A percentile compares a stretch with the other conserved stretches of the same genome.
These are phyloP conservation scores for Penicillium fuscoglaucum DNA, from an alignment of 2,329 filamentous ascomycete species.

Conservation along the genomic window DNA sequence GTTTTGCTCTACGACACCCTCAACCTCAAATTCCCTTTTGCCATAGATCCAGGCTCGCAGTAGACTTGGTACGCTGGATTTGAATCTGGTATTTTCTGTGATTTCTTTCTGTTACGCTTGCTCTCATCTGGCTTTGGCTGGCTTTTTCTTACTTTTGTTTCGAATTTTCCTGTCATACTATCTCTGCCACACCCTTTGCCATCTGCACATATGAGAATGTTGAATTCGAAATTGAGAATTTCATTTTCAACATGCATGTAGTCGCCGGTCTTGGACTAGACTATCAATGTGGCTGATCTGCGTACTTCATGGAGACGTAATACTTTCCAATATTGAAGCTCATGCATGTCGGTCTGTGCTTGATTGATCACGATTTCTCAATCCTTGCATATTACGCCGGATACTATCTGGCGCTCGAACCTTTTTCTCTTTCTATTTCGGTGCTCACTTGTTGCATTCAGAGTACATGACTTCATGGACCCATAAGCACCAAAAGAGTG, in stretches of 20 bases:
- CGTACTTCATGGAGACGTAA: conserved; percentile 2
- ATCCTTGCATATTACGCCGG: neutral
- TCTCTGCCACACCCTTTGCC: conserved; percentile 27
- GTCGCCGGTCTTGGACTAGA: conserved; percentile 2
- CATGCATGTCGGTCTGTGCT: neutral
- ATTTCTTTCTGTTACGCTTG: conserved; percentile 12
- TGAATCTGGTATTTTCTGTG: conserved; percentile 19
- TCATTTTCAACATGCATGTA: conserved; percentile 9
- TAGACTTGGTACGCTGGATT: conserved; percentile 23
- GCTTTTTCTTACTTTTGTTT: conserved; percentile 8
- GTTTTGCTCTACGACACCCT: conserved; percentile 1
- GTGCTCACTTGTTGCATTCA: neutral
- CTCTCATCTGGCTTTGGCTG: conserved; percentile 12
- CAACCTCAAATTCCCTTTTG: conserved; percentile 3
- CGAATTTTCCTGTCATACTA: conserved; percentile 12
- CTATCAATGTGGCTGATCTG: conserved; percentile 5
- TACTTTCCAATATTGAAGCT: neutral
- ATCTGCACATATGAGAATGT: conserved; percentile 26
- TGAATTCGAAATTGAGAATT: conserved; percentile 12
- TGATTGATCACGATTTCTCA: neutral
- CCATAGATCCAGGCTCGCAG: conserved; percentile 17
- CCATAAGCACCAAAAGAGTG: neutral
- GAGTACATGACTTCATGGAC: neutral
- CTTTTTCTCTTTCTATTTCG: neutral
- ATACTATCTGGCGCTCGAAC: neutral